Evolutionary conservation across 208 protist genomes (phyloP).

Genomic region (Trypanosoma mega): DNA sequence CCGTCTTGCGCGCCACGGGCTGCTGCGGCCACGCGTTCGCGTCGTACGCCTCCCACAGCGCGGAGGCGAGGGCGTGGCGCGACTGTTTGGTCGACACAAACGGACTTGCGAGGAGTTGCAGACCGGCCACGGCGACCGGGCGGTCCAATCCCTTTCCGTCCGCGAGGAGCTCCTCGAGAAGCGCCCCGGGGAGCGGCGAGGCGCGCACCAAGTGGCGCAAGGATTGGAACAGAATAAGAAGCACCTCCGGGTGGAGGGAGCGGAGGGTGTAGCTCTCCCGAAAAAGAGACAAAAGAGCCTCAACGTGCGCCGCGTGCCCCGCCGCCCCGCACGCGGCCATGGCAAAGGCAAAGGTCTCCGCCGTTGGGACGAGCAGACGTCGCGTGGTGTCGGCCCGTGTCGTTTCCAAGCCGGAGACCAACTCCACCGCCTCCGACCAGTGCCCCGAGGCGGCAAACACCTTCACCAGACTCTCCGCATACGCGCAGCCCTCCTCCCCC

Average conservation of each 20-base stretch:
- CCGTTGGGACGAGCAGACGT: conserved; percentile 67
- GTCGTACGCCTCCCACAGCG: conserved; percentile 51
- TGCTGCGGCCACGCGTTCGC: conserved; percentile 73
- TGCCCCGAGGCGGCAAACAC: conserved; percentile 44
- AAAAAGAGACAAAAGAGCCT: conserved; percentile 39
- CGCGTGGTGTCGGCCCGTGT: conserved; percentile 32
- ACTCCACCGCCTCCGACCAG: conserved; percentile 51
- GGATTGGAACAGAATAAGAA: conserved; percentile 67
- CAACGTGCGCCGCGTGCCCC: conserved; percentile 51
- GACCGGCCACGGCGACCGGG: conserved; percentile 52
- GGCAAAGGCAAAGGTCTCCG: conserved; percentile 68
- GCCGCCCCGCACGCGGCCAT: conserved; percentile 66
- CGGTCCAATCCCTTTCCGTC: conserved; percentile 60
- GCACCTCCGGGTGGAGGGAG: conserved; percentile 63
- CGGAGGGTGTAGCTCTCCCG: conserved; percentile 48
- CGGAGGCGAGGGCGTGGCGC: conserved; percentile 36
- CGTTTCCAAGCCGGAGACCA: conserved; percentile 54
- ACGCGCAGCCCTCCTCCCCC: conserved; percentile 77
- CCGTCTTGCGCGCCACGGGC: conserved; percentile 53
- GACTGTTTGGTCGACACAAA: conserved; percentile 27
- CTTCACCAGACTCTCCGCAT: conserved; percentile 74
- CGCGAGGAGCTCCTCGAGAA: conserved; percentile 49
- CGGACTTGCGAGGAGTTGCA: conserved; percentile 62
- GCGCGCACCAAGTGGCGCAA: conserved; percentile 50
- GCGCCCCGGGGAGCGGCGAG: conserved; percentile 23